phyloP scores from a whole-genome alignment of 1,284 basidiomycete species.

The Cutaneotrichosporon arboriforme region DNA sequence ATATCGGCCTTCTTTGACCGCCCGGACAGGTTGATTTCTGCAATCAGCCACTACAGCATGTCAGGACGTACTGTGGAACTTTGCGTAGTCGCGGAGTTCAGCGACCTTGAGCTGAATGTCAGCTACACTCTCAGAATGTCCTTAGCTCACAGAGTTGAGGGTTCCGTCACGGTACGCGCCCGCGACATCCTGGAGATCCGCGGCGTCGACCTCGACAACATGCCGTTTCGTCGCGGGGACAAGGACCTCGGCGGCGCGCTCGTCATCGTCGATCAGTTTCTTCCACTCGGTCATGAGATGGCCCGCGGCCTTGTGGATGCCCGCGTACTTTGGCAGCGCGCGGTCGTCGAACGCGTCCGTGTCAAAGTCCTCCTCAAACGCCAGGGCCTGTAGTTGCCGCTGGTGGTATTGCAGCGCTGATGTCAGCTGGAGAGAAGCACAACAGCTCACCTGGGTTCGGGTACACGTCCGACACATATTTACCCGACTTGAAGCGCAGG shows the following conservation, averaged over 20 bases:
- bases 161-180: slow-evolving; percentile 58
- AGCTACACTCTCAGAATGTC: background rate
- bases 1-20: slow-evolving; percentile 40
- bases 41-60: too few relatives aligned
- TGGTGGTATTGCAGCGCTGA: slow-evolving; percentile 72
- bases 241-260: slow-evolving; percentile 50
- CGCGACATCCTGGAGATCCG: slow-evolving; percentile 60
- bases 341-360: slow-evolving; percentile 67
- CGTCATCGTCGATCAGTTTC: slow-evolving; percentile 59
- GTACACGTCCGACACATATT: slow-evolving; percentile 80
- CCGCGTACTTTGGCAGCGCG: slow-evolving; percentile 68
- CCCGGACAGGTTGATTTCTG: slow-evolving; percentile 32
- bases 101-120: slow-evolving; percentile 62
- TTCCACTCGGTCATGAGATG: slow-evolving; percentile 71
- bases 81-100: slow-evolving; percentile 60
- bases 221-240: slow-evolving; percentile 20
- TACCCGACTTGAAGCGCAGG: slow-evolving; percentile 67
- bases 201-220: slow-evolving; percentile 59
- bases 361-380: slow-evolving; percentile 82
- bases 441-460: slow-evolving; percentile 77
- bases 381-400: slow-evolving; percentile 80
- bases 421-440: slow-evolving; percentile 4
- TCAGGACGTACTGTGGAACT: slow-evolving; percentile 30
- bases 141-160: slow-evolving; percentile 59
- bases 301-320: slow-evolving; percentile 79